Base-by-base conservation (phyloP, 176 grass and related monocot species). In the Aegilops tauschii region DNA sequence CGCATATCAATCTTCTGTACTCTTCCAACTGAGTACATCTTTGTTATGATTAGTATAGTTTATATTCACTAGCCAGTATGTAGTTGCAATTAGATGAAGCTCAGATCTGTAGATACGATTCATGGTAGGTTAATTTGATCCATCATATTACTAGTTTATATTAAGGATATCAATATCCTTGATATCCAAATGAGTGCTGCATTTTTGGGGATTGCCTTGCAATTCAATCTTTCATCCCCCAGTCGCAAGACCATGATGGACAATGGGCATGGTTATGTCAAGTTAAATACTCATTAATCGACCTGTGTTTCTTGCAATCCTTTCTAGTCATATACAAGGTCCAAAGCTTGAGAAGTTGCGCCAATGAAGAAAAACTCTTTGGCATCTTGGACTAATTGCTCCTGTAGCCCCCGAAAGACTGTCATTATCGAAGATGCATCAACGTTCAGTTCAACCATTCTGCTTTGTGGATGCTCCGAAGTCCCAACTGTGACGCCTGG, bases 191-290 rank as follows among this genome's bases (percentile, higher is more conserved):
- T 31, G 4, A 31, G 21, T 8, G 12, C 11, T 5, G 36, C 63
- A 82, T 9, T 82, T n/a, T 28, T 7, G 25, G 8, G 50, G 59
- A 90, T 90, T 85, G 85, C 80, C 7, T 37, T 81, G 75, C 62
- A 78, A 50, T 79, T 94, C 20, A 95, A 61, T 49, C 80, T 86
- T 37, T 73, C 85, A 68, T 61, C 79, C 42, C 82, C 52, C 14
- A 85, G 77, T 82, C 85, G 71, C 68, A 95, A 86, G 65, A 86
- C 79, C 42, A 87, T 84, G 23, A 80, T 80, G 23, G 83, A 83
- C 9, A 7, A 12, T 83, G 54, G 54, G 54, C 54, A 59, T 45
- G 2, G 4, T n/a, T 81, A 63, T 70, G 74, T 50, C 67, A 90
- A 90, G 69, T 14, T 36, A 85, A 34, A 77, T 83, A 59, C 34